Base-by-base conservation (phyloP, 352 stramenopile species). In the Albugo laibachii region DNA sequence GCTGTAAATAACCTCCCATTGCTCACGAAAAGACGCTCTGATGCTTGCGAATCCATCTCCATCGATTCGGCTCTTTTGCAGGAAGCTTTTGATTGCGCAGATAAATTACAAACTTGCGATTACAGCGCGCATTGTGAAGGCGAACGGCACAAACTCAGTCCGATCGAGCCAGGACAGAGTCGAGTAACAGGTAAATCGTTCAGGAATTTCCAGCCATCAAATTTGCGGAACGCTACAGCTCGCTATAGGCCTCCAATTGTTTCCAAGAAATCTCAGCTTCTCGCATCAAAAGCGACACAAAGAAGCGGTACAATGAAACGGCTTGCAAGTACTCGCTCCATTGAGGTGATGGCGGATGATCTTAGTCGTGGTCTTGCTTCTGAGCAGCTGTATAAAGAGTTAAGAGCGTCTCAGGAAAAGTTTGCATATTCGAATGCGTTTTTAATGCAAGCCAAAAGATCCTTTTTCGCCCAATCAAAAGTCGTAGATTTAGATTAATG, bases 71-170 rank as follows among this genome's bases (percentile, higher is more conserved):
- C 68, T 18, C 52, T 84, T 21, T 53, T 87, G n/a, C 67, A 84
- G 50, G 58, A 87, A 35, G 75, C 75, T 0, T 87, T 87, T 21
- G 71, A 68, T 0, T 87, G 83, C 47, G 74, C 74, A 5, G 58
- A 80, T 11, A 55, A 63, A 20, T 48, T 83, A n/a, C 64, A 78
- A 16, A 41, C 60, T 47, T 24, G 16, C n/a, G n/a, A n/a, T n/a
- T n/a, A n/a, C n/a, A n/a, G n/a, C 24, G 8, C 24, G 8, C 3
- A 31, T 31, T 3, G 8, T 31, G 8, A 31, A 31, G 8, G 24
- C 24, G 24, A 31, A 31, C 24, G 24, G 24, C 24, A 31, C 3
- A 3, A 31, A 31, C 24, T 31, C 8, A 10, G 8, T 8, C 24
- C 24, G 8, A 31, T 31, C 8, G 24, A 3, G 8, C 24, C 24